Conservation (phyloP, 768 basidiomycete genomes). For the Boletus eberwhitei region DNA sequence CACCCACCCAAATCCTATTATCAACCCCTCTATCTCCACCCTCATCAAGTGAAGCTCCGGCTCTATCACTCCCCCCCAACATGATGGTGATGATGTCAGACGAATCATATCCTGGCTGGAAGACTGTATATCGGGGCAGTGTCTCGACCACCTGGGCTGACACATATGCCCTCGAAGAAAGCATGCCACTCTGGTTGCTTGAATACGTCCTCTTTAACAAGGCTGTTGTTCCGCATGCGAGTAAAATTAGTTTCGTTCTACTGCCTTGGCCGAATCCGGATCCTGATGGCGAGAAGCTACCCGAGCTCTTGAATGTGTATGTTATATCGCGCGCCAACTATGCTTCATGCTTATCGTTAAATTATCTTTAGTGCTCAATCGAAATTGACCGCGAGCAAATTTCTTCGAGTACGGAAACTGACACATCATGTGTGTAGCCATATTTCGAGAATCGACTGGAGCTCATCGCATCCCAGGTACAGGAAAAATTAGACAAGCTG, state of each 20-base stretch:
- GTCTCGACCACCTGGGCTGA: constrained; percentile 58
- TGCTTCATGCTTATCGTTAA: not conserved
- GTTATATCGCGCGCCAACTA: constrained; percentile 28
- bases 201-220: constrained; percentile 80
- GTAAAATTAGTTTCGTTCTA: constrained; percentile 88
- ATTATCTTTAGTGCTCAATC: constrained; percentile 57
- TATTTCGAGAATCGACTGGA: not conserved
- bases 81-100: constrained; percentile 78
- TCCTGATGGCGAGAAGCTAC: constrained; percentile 56
- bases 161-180: constrained; percentile 58
- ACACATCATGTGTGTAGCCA: constrained; percentile 62
- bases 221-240: constrained; percentile 45
- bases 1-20: constrained; percentile 54
- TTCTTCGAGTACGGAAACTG: constrained; percentile 83
- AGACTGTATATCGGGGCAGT: constrained; percentile 70
- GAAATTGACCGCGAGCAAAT: constrained; percentile 84
- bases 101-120: constrained; percentile 73
- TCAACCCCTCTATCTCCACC: constrained; percentile 63
- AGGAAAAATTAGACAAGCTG: constrained; percentile 76
- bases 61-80: constrained; percentile 52
- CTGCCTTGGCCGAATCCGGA: constrained; percentile 69
- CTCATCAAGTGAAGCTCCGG: constrained; percentile 67
- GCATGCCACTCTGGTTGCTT: constrained; percentile 83
- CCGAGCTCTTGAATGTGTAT: constrained; percentile 83
- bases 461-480: constrained; percentile 49